phyloP scores from a whole-genome alignment of 768 basidiomycete genomes.

The Tephrocybe rancida region DNA sequence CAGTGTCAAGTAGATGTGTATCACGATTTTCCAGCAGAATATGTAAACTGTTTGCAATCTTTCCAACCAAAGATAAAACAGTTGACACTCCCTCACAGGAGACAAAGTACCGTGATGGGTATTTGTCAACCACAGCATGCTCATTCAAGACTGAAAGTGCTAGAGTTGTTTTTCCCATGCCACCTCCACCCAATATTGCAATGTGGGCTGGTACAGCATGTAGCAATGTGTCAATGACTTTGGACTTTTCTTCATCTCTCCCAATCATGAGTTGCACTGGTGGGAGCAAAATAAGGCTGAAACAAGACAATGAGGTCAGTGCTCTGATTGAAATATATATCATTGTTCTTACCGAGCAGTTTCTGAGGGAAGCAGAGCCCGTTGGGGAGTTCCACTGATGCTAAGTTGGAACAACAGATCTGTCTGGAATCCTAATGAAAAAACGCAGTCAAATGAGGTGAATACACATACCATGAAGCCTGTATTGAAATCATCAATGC shows the following conservation, averaged over 20 bases:
- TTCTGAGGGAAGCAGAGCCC: background rate
- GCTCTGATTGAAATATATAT: background rate
- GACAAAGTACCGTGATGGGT: constrained; percentile 7
- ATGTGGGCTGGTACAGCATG: background rate
- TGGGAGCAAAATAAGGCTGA: constrained; percentile 1
- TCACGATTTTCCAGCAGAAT: constrained; percentile 1
- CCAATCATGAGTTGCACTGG: constrained; percentile 1
- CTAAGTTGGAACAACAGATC: too few relatives aligned
- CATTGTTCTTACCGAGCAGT: background rate
- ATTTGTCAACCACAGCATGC: background rate
- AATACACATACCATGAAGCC: background rate
- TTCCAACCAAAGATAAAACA: background rate
- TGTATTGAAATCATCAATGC: constrained; percentile 1
- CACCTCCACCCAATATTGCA: too few relatives aligned
- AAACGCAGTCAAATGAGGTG: background rate
- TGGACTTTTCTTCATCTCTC: constrained; percentile 3
- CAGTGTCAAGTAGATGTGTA: background rate
- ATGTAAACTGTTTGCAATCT: constrained; percentile 1
- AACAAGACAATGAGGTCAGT: background rate
- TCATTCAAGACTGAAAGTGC: constrained; percentile 3
- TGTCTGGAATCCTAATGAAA: too few relatives aligned
- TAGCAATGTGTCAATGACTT: background rate
- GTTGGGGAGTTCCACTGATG: background rate
- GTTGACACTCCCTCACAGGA: constrained; percentile 8
- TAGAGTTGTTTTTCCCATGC: constrained; percentile 11